Evolutionary conservation across 495 filamentous ascomycete species (phyloP).

Genomic region (Neurospora discreta): DNA sequence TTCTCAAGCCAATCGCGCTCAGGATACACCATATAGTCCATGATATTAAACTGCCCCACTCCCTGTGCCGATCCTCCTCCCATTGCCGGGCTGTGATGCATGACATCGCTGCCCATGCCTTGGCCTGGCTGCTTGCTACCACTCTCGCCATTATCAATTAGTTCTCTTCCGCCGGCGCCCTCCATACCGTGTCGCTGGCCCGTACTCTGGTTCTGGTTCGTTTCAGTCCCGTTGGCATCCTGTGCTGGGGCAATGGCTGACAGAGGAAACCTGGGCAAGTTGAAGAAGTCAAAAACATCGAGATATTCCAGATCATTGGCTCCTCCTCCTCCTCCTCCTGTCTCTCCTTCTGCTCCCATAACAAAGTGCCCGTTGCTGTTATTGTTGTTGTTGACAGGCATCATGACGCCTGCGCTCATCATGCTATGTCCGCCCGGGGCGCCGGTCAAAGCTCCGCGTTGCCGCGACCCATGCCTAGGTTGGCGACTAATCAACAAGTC

Average conservation of each 20-base stretch:
- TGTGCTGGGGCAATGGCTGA: constrained; percentile 19
- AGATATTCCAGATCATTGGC: constrained; percentile 76
- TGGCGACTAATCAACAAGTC: constrained; percentile 81
- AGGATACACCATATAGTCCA: constrained; percentile 54
- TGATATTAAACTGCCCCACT: constrained; percentile 48
- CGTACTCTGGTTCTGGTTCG: constrained; percentile 7
- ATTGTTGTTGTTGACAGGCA: background rate
- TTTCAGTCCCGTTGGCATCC: constrained; percentile 11
- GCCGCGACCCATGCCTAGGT: constrained; percentile 44
- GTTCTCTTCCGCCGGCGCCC: background rate
- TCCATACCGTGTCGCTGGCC: constrained; percentile 1
- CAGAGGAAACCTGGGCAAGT: constrained; percentile 61
- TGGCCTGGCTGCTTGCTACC: background rate
- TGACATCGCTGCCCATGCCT: background rate
- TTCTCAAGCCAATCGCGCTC: constrained; percentile 48
- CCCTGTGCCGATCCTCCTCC: constrained; percentile 8
- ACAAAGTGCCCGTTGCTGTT: background rate
- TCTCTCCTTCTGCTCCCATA: background rate
- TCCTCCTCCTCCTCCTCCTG: background rate
- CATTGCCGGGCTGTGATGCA: constrained; percentile 2
- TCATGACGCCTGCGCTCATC: constrained; percentile 7
- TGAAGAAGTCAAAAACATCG: constrained; percentile 93
- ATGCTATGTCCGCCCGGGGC: constrained; percentile 17
- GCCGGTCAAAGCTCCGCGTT: background rate
- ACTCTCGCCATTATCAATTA: background rate